Evolutionary conservation across 208 protist species (phyloP).

Genomic region (Lotmaria passim): DNA sequence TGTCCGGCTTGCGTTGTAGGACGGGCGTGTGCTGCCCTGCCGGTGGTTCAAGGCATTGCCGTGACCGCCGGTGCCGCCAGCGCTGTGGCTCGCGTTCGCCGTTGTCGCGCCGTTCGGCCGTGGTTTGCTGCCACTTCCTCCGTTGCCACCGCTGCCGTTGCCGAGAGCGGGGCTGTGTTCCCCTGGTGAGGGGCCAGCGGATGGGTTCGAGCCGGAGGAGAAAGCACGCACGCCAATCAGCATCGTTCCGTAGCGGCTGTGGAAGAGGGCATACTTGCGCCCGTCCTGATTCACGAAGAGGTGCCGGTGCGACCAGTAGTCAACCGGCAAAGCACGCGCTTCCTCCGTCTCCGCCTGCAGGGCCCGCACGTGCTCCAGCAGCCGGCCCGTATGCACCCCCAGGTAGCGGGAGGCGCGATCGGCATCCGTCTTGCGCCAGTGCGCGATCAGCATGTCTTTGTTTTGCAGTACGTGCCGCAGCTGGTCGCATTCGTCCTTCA

Average conservation of each 20-base stretch:
- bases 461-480: slow-evolving; percentile 77
- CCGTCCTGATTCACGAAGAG: slow-evolving; percentile 70
- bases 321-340: slow-evolving; percentile 49
- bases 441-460: slow-evolving; percentile 78
- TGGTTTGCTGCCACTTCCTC: background rate
- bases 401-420: slow-evolving; percentile 52
- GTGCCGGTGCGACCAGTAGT: slow-evolving; percentile 38
- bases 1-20: background rate
- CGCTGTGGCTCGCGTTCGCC: slow-evolving; percentile 4
- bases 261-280: slow-evolving; percentile 70
- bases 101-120: background rate
- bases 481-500: slow-evolving; percentile 84
- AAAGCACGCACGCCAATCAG: slow-evolving; percentile 71
- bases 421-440: slow-evolving; percentile 56
- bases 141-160: background rate
- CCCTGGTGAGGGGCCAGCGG: background rate
- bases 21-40: background rate
- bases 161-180: background rate
- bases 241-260: slow-evolving; percentile 66
- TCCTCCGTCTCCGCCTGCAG: slow-evolving; percentile 74
- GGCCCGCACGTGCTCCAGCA: slow-evolving; percentile 65
- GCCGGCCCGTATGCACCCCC: slow-evolving; percentile 43
- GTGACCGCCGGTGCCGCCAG: slow-evolving; percentile 6
- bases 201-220: background rate
- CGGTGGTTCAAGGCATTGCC: background rate